These are phyloP conservation scores for Jacaranda copaia DNA, from an alignment of 257 asterid genomes.

Conservation along the genomic window DNA sequence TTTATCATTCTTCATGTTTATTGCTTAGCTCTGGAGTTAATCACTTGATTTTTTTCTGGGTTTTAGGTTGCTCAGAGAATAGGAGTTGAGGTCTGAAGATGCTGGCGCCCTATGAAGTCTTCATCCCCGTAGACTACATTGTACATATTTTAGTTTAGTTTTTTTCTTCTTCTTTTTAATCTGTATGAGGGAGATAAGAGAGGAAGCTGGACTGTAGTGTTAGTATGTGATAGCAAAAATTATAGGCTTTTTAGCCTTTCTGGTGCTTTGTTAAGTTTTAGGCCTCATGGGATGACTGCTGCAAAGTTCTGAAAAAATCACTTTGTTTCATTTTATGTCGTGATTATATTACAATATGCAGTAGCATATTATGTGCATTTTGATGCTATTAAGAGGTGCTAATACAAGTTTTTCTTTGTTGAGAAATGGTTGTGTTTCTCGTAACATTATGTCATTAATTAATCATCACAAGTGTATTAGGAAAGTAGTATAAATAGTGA, in stretches of 20 bases:
- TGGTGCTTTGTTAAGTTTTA: constrained; percentile 9
- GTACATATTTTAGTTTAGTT: constrained; percentile 34
- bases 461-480: too few relatives aligned
- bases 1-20: not conserved
- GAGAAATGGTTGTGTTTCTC: too few relatives aligned
- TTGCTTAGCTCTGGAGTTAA: not conserved
- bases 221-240: constrained; percentile 38
- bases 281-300: not conserved
- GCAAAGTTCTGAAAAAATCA: not conserved
- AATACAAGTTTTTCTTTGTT: too few relatives aligned
- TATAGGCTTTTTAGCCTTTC: constrained; percentile 18
- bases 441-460: too few relatives aligned
- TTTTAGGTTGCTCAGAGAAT: constrained; percentile 91
- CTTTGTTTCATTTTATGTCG: not conserved
- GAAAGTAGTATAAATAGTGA: too few relatives aligned
- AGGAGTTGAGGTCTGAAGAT: constrained; percentile 72
- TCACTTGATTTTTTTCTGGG: constrained; percentile 2
- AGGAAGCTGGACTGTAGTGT: constrained; percentile 30
- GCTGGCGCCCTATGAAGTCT: not conserved
- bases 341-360: not conserved
- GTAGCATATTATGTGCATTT: too few relatives aligned
- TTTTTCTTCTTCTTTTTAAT: constrained; percentile 13
- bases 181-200: constrained; percentile 25
- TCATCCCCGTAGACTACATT: constrained; percentile 3
- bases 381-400: too few relatives aligned